phyloP scores from a whole-genome alignment of 495 filamentous ascomycete species.

The Neurospora sp. region DNA sequence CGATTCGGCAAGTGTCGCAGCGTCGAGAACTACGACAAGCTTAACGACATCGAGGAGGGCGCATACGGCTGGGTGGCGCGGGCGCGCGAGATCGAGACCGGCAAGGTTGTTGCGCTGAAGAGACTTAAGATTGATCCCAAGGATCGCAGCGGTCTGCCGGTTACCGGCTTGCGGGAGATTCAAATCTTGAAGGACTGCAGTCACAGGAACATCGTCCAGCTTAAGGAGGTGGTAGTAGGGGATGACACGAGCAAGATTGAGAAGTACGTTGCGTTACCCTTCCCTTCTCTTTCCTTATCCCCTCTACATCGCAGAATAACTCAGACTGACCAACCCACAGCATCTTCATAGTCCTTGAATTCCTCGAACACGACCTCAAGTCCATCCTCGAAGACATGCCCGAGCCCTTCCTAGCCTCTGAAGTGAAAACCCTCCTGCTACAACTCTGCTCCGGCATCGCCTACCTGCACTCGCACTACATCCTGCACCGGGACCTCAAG shows the following conservation, averaged over 20 bases:
- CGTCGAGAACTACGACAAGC: constrained; percentile 79
- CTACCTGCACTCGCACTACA: constrained; percentile 85
- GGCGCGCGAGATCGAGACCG: constrained; percentile 68
- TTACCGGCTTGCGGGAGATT: constrained; percentile 88
- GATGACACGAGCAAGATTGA: constrained; percentile 53
- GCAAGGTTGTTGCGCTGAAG: constrained; percentile 86
- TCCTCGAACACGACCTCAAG: constrained; percentile 96
- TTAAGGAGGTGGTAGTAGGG: constrained; percentile 82
- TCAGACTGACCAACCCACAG: constrained; percentile 29
- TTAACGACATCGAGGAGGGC: constrained; percentile 97
- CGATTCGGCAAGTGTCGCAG: constrained; percentile 64
- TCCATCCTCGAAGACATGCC: constrained; percentile 87
- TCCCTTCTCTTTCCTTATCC: neutral
- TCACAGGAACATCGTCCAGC: constrained; percentile 67
- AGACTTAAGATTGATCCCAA: constrained; percentile 83
- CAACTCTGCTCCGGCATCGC: constrained; percentile 75
- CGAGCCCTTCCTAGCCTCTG: constrained; percentile 86
- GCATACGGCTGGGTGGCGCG: constrained; percentile 91
- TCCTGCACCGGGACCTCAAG: constrained; percentile 94
- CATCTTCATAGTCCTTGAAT: constrained; percentile 95
- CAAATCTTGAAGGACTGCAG: constrained; percentile 41
- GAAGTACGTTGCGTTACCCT: constrained; percentile 43
- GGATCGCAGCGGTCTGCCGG: constrained; percentile 73
- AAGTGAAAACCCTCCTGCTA: constrained; percentile 79
- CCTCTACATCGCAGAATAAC: neutral